These are phyloP conservation scores for Picea abies DNA, from an alignment of 83 land plant genomes.

Conservation along the genomic window DNA sequence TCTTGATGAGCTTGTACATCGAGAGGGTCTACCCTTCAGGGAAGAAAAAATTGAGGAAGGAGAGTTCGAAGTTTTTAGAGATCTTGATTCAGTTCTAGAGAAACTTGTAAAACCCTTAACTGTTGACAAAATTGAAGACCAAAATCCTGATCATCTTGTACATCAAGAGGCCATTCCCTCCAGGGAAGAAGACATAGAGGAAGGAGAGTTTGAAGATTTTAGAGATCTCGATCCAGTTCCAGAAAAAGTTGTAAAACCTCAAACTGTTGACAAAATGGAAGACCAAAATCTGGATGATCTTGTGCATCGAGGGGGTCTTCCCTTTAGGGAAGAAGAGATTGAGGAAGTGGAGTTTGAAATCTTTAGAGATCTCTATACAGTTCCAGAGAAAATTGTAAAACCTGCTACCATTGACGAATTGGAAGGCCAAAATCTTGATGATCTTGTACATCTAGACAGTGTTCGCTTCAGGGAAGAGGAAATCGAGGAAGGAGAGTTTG, in stretches of 20 bases:
- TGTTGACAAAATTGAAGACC: no score
- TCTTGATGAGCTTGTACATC: no score
- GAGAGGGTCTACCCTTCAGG: no score
- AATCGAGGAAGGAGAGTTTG: constrained; percentile 70
- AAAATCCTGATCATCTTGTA: no score
- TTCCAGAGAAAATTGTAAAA: constrained; percentile 23
- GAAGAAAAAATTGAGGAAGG: no score
- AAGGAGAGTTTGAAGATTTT: constrained; percentile 43
- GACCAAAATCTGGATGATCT: not conserved
- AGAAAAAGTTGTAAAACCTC: constrained; percentile 15
- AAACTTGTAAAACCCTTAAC: no score
- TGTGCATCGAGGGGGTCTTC: constrained; percentile 37
- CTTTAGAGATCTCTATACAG: constrained; percentile 26
- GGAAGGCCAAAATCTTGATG: not conserved
- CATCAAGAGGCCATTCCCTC: no score
- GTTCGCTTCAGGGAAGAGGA: constrained; percentile 28
- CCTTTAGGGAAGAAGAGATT: constrained; percentile 75
- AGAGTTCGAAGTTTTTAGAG: no score
- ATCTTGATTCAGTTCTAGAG: no score
- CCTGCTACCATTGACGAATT: not conserved
- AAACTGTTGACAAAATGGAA: not conserved
- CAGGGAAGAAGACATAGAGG: no score
- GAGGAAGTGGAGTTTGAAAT: constrained; percentile 30
- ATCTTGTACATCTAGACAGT: not conserved
- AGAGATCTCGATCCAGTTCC: constrained; percentile 9